Evolutionary conservation across 2,329 filamentous ascomycete genomes (phyloP), one percentile per base, ranked within the genome.

Genomic region (Cercospora nicotianae): DNA sequence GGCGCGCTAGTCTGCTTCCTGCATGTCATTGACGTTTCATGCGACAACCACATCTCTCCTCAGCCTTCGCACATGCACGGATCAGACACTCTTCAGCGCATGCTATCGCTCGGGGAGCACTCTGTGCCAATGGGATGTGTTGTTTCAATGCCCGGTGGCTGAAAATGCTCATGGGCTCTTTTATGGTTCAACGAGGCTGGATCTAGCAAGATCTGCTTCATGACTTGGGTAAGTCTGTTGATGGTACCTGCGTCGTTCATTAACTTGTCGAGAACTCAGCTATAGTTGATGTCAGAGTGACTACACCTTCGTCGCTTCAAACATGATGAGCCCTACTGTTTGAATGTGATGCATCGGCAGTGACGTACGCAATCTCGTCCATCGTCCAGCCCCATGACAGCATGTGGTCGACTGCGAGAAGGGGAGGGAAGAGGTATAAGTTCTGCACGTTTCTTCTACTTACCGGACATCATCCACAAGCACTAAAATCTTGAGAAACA

Each of bases 1-100:
- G 68, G 20, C 36, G 31, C 69, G 61, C 71, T 72, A 72, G 68
- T 48, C 69, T 70, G n/a, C 42, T 69, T 71, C 30, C 18, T 58
- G 45, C 53, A 58, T 45, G 62, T 72, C 71, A 67, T 72, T 71
- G 67, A 71, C 69, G 69, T 67, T 65, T 58, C 63, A 42, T 31
- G 58, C 36, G 51, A 58, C 51, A 63, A 63, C 45, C 42, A 26
- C 51, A 58, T 42, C 51, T 36, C 12, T 42, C 23, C 36, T 30
- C 51, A 55, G 16, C 13, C 51, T 30, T 36, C n/a, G 23, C 28
- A 53, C 31, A 26, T 63, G 18, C 31, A 28, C 33, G 20, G 23
- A 5, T n/a, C 45, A 39, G 30, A 26, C 48, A 28, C 13, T 55
- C 48, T 18, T 31, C 61, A 28, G 31, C 42, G 10, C 26, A 28